phyloP scores from a whole-genome alignment of 768 basidiomycete genomes.

The Termitomyces sp. region DNA sequence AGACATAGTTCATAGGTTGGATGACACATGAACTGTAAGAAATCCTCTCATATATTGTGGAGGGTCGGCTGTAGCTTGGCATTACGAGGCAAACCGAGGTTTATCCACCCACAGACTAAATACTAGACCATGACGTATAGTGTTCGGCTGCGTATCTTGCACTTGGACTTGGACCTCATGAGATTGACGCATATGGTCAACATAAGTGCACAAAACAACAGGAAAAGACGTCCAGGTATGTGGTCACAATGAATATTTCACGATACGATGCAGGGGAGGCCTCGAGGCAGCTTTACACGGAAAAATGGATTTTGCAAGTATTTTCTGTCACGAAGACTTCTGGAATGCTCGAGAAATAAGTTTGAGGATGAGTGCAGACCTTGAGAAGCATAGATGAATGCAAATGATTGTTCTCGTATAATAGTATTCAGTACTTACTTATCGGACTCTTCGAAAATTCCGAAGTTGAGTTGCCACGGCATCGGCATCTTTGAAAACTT shows the following conservation, averaged over 20 bases:
- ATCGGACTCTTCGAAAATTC: neutral
- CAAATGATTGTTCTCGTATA: neutral
- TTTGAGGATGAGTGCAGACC: neutral
- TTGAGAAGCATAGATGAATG: neutral
- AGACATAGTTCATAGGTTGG: neutral
- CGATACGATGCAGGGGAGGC: neutral
- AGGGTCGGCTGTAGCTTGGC: neutral
- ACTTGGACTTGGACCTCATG: neutral
- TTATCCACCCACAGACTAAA: conserved; percentile 9
- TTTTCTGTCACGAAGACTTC: neutral
- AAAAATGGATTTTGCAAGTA: neutral
- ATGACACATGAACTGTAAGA: neutral
- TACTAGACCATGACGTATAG: neutral
- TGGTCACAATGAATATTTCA: neutral
- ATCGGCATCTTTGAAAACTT: neutral
- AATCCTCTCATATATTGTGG: neutral
- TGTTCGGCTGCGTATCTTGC: neutral
- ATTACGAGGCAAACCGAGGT: conserved; percentile 10
- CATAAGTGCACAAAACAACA: neutral
- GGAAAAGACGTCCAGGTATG: neutral
- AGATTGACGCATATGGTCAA: neutral
- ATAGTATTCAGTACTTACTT: neutral
- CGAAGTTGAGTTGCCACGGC: neutral
- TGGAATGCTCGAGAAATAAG: neutral
- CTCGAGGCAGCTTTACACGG: neutral